Percentiles rank a stretch among this genome's conserved stretches.
phyloP scores from a whole-genome alignment of 208 protist species.

The Leishmania turanica region DNA sequence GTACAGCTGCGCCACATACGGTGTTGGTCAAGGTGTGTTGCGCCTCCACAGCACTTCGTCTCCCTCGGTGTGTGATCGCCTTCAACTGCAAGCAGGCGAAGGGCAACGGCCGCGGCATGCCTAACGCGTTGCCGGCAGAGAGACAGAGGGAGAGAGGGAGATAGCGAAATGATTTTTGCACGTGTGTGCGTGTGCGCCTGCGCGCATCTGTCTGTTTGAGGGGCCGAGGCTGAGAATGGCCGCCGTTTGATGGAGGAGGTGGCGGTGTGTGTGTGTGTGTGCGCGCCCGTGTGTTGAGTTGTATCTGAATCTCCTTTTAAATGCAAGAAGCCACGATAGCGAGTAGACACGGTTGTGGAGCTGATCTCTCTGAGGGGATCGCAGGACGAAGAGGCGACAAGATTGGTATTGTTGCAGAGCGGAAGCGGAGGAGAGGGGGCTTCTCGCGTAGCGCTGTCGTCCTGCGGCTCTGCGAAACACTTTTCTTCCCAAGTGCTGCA shows the following conservation, averaged over 20 bases:
- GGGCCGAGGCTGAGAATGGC: not conserved
- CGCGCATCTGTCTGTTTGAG: not conserved
- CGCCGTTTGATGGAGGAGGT: not conserved
- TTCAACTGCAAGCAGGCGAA: not conserved
- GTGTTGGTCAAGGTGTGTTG: not conserved
- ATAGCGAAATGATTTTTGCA: not conserved
- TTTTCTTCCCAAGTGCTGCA: not conserved
- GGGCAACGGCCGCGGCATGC: not conserved
- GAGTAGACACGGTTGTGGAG: not conserved
- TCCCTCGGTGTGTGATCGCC: not conserved
- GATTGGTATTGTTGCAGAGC: not conserved
- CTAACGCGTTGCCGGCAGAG: not conserved
- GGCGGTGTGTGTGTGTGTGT: not conserved
- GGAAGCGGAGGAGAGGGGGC: not conserved
- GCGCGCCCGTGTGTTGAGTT: not conserved
- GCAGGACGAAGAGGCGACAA: not conserved
- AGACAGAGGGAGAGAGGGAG: not conserved
- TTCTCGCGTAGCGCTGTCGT: not conserved
- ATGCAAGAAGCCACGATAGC: not conserved
- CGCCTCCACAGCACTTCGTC: not conserved
- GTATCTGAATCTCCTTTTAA: not conserved
- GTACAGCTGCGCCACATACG: not conserved
- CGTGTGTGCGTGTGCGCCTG: not conserved
- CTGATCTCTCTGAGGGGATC: not conserved
- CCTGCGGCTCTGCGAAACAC: not conserved